Evolutionary conservation across 495 filamentous ascomycete genomes (phyloP), one percentile per base, ranked within the genome.

Genomic region (Acidiella bohemica): DNA sequence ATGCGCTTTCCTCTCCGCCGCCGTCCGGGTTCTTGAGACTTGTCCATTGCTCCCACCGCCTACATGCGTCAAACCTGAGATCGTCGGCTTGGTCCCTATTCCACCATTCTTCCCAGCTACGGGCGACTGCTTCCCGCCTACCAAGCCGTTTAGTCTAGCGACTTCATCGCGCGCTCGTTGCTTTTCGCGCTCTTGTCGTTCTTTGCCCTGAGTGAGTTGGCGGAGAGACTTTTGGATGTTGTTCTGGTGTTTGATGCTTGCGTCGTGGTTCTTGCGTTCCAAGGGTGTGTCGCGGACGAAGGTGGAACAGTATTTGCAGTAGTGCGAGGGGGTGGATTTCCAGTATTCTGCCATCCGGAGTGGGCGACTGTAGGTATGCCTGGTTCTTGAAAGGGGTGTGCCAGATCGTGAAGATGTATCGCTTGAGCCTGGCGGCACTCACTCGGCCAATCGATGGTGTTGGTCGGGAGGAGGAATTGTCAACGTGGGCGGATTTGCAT

Each of bases 311-410:
- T 92, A 81, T 61, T 96, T 96, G 75, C 90, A 99, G 84, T 85
- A 96, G 66, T 87, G 84, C 58, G 76, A 86, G 9, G 86, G 75
- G n/a, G 86, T 90, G 17, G 90, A 96, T 63, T 96, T 96, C 90
- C 90, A 97, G 61, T 94, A 88, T 73, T 95, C 92, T 0, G 90
- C 78, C 90, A 97, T 97, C n/a, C n/a, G n/a, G n/a, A n/a, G n/a
- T n/a, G n/a, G n/a, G n/a, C n/a, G n/a, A n/a, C n/a, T n/a, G n/a
- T n/a, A n/a, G n/a, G n/a, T n/a, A n/a, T n/a, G n/a, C n/a, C n/a
- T n/a, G n/a, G n/a, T n/a, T n/a, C n/a, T n/a, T n/a, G n/a, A n/a
- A n/a, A n/a, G n/a, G n/a, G n/a, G n/a, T n/a, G n/a, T n/a, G n/a
- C n/a, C n/a, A n/a, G n/a, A n/a, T n/a, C n/a, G n/a, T n/a, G n/a